Base-by-base conservation (phyloP, 1,284 basidiomycete species). In the Microbotryum scabiosae region DNA sequence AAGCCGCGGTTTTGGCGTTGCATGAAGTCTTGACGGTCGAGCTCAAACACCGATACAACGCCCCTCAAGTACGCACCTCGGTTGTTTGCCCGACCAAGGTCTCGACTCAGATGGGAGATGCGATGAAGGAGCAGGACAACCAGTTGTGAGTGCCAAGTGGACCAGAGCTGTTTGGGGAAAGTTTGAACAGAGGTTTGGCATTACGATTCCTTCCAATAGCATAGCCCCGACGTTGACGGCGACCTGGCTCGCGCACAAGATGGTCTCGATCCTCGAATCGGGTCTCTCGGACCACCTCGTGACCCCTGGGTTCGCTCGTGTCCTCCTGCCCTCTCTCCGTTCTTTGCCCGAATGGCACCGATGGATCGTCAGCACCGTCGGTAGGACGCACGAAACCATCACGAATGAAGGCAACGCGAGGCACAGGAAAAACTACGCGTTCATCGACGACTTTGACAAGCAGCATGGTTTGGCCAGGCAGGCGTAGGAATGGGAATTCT, bases 31-130 rank as follows among this genome's bases (percentile, higher is more conserved):
- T 69, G 21, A 53, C 28, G 21, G 65, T 51, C 23, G 67, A 69
- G 56, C 59, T 69, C 16, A 43, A 48, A 26, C 59, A 64, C 56
- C 56, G 67, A 14, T 66, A 66, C 62, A 67, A 67, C 47, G 67
- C 62, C 10, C 57, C 61, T 7, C 57, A 54, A 18, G 63, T 69
- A 5, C 60, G 67, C 36, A 67, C 58, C 2, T 63, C 62, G 23
- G 61, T 69, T 51, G 56, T 69, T 45, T 68, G 66, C 52, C 67
- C 67, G 9, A 61, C 61, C 8, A 69, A 69, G 43, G 67, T 69
- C 41, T 51, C 53, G 8, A 69, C 67, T 10, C 63, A 63, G 28
- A 52, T 69, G 43, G 66, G 67, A 44, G 66, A 65, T 48, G 56
- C 61, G 25, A 54, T 65, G 51, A 60, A 60, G n/a, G 63, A 65